Base-by-base conservation (phyloP, 352 stramenopile species). In the Phytophthora agathidicida region DNA sequence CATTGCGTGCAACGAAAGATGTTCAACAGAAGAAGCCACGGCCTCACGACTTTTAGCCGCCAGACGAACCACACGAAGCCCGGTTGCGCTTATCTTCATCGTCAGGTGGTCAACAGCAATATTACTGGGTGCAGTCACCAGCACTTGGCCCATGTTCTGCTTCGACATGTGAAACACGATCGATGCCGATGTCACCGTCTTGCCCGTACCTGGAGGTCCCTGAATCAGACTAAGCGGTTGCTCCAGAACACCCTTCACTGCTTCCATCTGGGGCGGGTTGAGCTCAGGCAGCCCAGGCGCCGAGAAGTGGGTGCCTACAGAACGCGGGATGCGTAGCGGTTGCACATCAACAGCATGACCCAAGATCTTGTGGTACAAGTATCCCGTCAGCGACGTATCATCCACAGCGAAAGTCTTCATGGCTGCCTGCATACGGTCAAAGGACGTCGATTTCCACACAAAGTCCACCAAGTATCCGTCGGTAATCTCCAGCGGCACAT, bases 81-180 rank as follows among this genome's bases (percentile, higher is more conserved):
- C 98, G 0, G 97, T 99, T 3, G 92, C 91, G 51, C 97, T 97
- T 71, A 99, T 99, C 67, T 99, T 99, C 63, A 97, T 94, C 2
- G 97, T 99, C 39, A 93, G 63, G 51, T 88, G 76, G 80, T 99
- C 98, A 26, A 99, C 98, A 4, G 98, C 98, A 62, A 99, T 98
- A 65, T 99, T 99, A 60, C 88, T 98, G 0, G 98, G 98, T 11
- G 98, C 97, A 5, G 94, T 99, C 8, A 99, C 98, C 7, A 99
- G 83, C 27, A 99, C 97, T 72, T 99, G 97, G 14, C 96, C 96
- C 93, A 98, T 98, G 65, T 98, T 98, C 65, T 99, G 94, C 64
- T 98, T 97, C 20, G 97, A 97, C 71, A 99, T 89, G 79, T 99
- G 97, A 68, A 98, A 99, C n/a, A 99, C 97, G 23, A 99, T 91